A percentile compares a stretch with the other conserved stretches of the same genome.
Conservation (phyloP, 257 asterid genomes). For the Jasminum sambac region DNA sequence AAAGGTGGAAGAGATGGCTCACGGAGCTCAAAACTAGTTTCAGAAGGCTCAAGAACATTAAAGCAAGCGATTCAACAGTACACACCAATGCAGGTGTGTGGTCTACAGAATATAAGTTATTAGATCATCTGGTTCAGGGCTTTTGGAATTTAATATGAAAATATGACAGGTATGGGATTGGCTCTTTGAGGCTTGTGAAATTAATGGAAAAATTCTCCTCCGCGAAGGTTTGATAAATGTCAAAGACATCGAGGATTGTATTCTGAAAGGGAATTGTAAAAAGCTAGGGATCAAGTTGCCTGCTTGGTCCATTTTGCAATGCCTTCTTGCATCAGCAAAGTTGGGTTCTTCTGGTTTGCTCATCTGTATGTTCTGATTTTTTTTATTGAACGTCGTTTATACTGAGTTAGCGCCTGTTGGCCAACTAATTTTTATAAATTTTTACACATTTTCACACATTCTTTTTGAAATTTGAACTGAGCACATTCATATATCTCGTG, state of each 20-base stretch:
- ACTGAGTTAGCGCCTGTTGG: too few relatives aligned
- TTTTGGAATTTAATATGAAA: constrained; percentile 9
- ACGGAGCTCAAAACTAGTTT: constrained; percentile 46
- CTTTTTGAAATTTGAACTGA: too few relatives aligned
- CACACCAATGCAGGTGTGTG: constrained; percentile 70
- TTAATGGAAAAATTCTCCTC: constrained; percentile 61
- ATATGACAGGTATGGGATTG: constrained; percentile 75
- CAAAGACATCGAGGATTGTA: constrained; percentile 66
- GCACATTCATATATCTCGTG: too few relatives aligned
- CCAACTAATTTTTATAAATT: too few relatives aligned
- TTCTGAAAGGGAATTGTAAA: constrained; percentile 68
- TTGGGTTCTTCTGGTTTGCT: constrained; percentile 63
- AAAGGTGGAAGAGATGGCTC: constrained; percentile 52
- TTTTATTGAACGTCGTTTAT: constrained; percentile 5
- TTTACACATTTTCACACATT: too few relatives aligned
- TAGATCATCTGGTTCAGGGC: not conserved
- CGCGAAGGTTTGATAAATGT: constrained; percentile 65
- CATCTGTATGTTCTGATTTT: constrained; percentile 46
- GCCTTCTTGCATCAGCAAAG: constrained; percentile 70
- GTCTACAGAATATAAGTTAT: not conserved
- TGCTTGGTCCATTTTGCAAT: constrained; percentile 73
- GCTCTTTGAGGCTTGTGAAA: constrained; percentile 82
- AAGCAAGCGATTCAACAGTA: constrained; percentile 63
- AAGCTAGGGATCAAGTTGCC: constrained; percentile 80
- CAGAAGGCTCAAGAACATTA: constrained; percentile 72